These are phyloP conservation scores for Globisporangium echinulatum DNA, from an alignment of 352 stramenopile species.

Conservation along the genomic window DNA sequence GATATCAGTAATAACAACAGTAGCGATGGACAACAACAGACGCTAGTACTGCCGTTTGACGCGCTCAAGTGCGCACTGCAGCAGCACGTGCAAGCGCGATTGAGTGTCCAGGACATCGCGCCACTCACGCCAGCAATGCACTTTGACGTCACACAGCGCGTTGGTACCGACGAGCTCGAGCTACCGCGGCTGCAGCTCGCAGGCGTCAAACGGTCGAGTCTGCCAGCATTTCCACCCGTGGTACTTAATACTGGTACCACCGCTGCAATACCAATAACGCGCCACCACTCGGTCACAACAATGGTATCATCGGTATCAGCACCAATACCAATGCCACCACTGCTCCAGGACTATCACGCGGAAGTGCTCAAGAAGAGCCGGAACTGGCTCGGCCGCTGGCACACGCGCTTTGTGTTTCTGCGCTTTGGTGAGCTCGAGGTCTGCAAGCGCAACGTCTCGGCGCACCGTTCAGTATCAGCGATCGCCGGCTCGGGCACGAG, in stretches of 20 bases:
- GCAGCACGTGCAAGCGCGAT: slow-evolving; percentile 25
- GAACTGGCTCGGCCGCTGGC: slow-evolving; percentile 60
- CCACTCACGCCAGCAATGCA: slow-evolving; percentile 23
- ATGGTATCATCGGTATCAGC: not conserved
- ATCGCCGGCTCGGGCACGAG: not conserved
- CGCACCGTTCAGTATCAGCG: not conserved
- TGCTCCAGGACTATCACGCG: slow-evolving; percentile 35
- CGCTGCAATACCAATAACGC: too few relatives aligned
- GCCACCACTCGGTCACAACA: not conserved
- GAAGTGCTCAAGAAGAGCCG: slow-evolving; percentile 65
- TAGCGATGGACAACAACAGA: not conserved
- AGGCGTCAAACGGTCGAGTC: slow-evolving; percentile 5
- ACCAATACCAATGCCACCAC: not conserved
- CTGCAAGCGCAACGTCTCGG: slow-evolving; percentile 24
- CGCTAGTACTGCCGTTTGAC: slow-evolving; percentile 2
- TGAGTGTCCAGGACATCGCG: slow-evolving; percentile 30
- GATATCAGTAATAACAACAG: not conserved
- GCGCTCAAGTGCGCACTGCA: slow-evolving; percentile 19
- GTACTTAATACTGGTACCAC: not conserved
- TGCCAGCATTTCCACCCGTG: slow-evolving; percentile 1
- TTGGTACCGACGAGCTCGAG: slow-evolving; percentile 12
- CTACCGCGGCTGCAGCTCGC: slow-evolving; percentile 12
- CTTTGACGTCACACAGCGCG: slow-evolving; percentile 6
- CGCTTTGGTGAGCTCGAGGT: slow-evolving; percentile 56
- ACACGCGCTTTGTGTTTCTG: slow-evolving; percentile 33